Base-by-base conservation (phyloP, 345 rosid species). In the Microthlaspi erraticum region DNA sequence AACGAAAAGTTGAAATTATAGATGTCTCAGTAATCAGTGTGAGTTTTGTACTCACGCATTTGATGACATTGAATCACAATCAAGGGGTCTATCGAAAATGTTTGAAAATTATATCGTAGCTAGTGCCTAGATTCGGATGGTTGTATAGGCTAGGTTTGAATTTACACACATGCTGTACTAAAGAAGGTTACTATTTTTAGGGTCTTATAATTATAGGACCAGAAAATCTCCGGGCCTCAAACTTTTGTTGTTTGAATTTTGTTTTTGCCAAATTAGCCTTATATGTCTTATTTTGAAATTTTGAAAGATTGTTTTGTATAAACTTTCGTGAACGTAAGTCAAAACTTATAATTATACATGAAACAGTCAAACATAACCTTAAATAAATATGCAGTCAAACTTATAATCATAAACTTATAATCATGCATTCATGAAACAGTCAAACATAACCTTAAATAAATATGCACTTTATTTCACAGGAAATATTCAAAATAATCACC, bases 81-180 rank as follows among this genome's bases (percentile, higher is more conserved):
- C 20, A 61, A 34, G 33, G n/a, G 46, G 66, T 19, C 64, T 68
- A 68, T 44, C 4, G 14, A 5, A 57, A 29, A 54, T 33, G 5
- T 52, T 62, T 43, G 46, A 63, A 72, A 72, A 55, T 64, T 10
- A 14, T 34, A 16, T 53, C 18, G 17, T 44, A 43, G 46, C 65
- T 69, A 23, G 26, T 23, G 26, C 26, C 26, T 23, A 58, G 9
- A 29, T 60, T 70, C 61, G 36, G 4, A 60, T 39, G 26, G 58
- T 38, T 6, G 26, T 16, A 11, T 44, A 64, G 34, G 10, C 23
- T 44, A 64, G 34, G 10, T 34, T 45, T 64, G 58, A 45, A 46
- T 18, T 54, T 55, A 31, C 18, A 61, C 18, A 4, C n/a, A 1
- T 42, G n/a, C n/a, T n/a, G n/a, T n/a, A 45, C 11, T 18, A 39